Evolutionary conservation across 306 rosid genomes (phyloP).

Genomic region (Lotus japonicus): DNA sequence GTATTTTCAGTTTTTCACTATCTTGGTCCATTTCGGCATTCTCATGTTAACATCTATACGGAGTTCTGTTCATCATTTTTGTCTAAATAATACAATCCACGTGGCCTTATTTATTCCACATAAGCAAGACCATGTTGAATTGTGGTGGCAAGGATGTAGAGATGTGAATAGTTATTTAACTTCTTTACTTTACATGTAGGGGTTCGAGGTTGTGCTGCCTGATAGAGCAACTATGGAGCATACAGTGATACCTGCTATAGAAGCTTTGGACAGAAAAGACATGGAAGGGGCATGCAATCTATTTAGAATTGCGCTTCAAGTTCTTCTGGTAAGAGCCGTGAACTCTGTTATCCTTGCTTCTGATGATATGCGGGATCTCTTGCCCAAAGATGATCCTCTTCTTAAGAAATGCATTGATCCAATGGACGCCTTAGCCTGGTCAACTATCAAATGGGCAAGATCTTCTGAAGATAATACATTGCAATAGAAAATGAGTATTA

Average conservation of each 20-base stretch:
- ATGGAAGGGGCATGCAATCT: slow-evolving; percentile 52
- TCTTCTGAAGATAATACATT: not conserved
- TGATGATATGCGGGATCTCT: slow-evolving; percentile 40
- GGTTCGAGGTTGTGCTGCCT: slow-evolving; percentile 50
- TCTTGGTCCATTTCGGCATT: not conserved
- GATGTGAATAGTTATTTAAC: not conserved
- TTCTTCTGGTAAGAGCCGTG: slow-evolving; percentile 48
- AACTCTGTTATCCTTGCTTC: slow-evolving; percentile 42
- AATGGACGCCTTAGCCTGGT: slow-evolving; percentile 14
- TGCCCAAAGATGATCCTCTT: slow-evolving; percentile 34
- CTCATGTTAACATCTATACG: not conserved
- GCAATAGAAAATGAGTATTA: not conserved
- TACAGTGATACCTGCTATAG: slow-evolving; percentile 41
- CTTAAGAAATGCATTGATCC: slow-evolving; percentile 20
- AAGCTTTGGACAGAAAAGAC: slow-evolving; percentile 44
- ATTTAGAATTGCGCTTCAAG: slow-evolving; percentile 45
- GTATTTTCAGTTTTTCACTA: not conserved
- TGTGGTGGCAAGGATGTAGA: not conserved
- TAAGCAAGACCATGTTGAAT: not conserved
- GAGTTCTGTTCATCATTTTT: not conserved
- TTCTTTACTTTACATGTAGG: slow-evolving; percentile 25
- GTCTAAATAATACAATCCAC: not conserved
- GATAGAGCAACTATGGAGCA: slow-evolving; percentile 54
- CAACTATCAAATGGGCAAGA: slow-evolving; percentile 19
- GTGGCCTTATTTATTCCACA: not conserved